A percentile compares a stretch with the other conserved stretches of the same genome.
Evolutionary conservation across 1,284 basidiomycete species (phyloP).

Genomic region (Athelia sp.): DNA sequence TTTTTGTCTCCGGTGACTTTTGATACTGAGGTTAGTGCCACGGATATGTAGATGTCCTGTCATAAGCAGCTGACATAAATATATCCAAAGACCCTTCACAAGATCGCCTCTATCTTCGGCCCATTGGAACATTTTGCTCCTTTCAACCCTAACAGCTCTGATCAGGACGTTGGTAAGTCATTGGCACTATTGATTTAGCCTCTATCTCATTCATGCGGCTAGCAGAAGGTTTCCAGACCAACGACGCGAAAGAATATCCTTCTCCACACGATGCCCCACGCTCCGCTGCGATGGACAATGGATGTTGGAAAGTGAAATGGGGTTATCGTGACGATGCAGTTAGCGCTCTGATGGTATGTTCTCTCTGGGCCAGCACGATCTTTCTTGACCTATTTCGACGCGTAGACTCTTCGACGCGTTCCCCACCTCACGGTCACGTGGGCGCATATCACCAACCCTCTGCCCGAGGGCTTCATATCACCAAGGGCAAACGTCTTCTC

Average conservation of each 20-base stretch:
- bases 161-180: slow-evolving; percentile 3
- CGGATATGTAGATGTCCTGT: slow-evolving; percentile 1
- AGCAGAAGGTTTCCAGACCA: background rate
- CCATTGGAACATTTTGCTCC: slow-evolving; percentile 19
- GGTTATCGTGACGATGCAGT: slow-evolving; percentile 68
- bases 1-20: slow-evolving; percentile 53
- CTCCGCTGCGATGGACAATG: slow-evolving; percentile 46
- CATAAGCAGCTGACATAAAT: background rate
- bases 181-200: background rate
- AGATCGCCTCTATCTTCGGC: slow-evolving; percentile 20
- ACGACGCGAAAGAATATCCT: slow-evolving; percentile 27
- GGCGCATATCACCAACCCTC: slow-evolving; percentile 51
- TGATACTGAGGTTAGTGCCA: slow-evolving; percentile 46
- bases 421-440: slow-evolving; percentile 73
- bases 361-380: slow-evolving; percentile 1
- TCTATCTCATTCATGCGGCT: background rate
- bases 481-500: too few relatives aligned
- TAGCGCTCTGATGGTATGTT: slow-evolving; percentile 57
- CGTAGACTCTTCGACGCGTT: slow-evolving; percentile 59
- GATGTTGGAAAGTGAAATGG: slow-evolving; percentile 76
- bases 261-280: slow-evolving; percentile 52
- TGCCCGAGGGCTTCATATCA: too few relatives aligned
- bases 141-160: slow-evolving; percentile 1
- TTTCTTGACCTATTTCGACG: slow-evolving; percentile 8
- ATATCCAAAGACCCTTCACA: slow-evolving; percentile 17